Evolutionary conservation across 345 rosid species (phyloP), one percentile per base, ranked within the genome.

Genomic region (Geranium brycei): DNA sequence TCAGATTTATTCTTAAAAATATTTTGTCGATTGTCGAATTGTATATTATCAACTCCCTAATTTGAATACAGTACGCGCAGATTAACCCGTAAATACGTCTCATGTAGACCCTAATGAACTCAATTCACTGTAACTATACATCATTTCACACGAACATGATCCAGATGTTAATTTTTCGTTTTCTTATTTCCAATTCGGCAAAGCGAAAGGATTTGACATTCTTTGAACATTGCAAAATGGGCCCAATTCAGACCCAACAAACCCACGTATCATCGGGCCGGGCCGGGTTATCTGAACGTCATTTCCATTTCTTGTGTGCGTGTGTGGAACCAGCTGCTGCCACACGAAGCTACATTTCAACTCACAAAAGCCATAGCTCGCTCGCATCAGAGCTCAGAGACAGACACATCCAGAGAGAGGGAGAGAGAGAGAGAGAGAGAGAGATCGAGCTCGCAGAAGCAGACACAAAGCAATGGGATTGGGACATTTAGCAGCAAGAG

Each of bases 401-500:
- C 53, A 47, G 13, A 47, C 53, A 47, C 47, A 38, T 38, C 47
- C 28, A 23, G 28, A 23, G 28, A 23, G 28, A 23, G 28, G 28
- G 28, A 23, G 28, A 23, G 28, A 23, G 28, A 35, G 53, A 47
- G n/a, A n/a, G n/a, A n/a, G 38, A 6, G 38, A 35, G 53, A 47
- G 13, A 8, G 53, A 47, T 47, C 47, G 47, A 38, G 6, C 53
- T 47, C 53, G 3, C 13, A 6, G 13, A 47, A 11, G 53, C 3
- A 47, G 10, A 47, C 11, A 71, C 15, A 4, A 12, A 19, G 23
- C 62, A 10, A 92, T 92, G 97, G 97, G 93, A 65, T 69, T 86
- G 69, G 96, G 89, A 59, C 68, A 76, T 62, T 71, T 89, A 78
- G 90, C 95, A 65, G 86, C 93, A 16, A 83, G 96, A 72, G 76